Evolutionary conservation across 305 asterid species (phyloP), one percentile per base, ranked within the genome.

Genomic region (Nicotiana rustica): DNA sequence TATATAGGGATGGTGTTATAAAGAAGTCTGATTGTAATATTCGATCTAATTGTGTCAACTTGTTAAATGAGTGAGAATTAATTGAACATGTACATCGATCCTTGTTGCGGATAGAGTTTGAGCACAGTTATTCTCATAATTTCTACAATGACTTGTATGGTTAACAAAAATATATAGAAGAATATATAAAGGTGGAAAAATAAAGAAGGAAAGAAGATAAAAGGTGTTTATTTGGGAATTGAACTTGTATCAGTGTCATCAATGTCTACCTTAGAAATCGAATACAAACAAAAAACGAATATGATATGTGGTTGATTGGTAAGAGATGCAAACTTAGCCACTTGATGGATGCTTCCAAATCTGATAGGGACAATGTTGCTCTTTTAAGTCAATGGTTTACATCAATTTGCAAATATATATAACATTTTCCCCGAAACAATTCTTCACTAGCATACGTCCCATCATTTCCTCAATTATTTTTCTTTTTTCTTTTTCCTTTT

Each of bases 321-420:
- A 75, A 49, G 44, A 4, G 47, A 14, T 59, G 44, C 15, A 73
- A 75, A 29, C 80, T 52, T 60, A 75, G 80, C 80, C 80, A 75
- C 80, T 75, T 52, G 80, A 75, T 75, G 25, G 80, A 75, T 29
- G 65, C 65, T 29, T 75, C 80, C 80, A 75, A 49, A 21, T 73
- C 12, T 10, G 38, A 47, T 19, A 10, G 62, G 5, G 78, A 71
- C 61, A 73, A 13, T 73, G 21, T 49, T 47, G 8, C 62, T 47
- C 79, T 49, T 33, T 75, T 75, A 49, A 25, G 79, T 49, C 79
- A 14, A 75, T 75, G 79, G 65, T 52, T 75, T 25, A 75, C 14
- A 75, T 52, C 80, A 75, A 52, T 14, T 75, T 75, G 44, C 25
- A 73, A 13, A 10, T 49, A 73, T 73, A 7, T 62, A 25, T 14